Conservation (phyloP, 1,284 basidiomycete species). For the Austropuccinia psidii region DNA sequence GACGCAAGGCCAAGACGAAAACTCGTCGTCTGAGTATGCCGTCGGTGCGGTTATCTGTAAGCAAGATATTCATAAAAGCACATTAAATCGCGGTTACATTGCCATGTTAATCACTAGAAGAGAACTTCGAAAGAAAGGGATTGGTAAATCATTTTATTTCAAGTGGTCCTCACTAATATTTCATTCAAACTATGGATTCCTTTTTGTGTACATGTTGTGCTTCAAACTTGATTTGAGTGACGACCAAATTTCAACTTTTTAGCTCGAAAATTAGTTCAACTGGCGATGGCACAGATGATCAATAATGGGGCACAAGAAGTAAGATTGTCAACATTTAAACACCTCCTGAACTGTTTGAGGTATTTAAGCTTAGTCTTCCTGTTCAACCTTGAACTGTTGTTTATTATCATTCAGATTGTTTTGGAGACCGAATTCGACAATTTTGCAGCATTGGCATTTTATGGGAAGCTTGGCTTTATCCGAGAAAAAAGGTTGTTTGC, state of each 20-base stretch:
- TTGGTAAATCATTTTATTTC: conserved; percentile 59
- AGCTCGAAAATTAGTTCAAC: conserved; percentile 70
- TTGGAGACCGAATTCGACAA: conserved; percentile 98
- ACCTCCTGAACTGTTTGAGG: not conserved
- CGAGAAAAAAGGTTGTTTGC: conserved; percentile 87
- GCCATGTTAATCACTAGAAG: conserved; percentile 89
- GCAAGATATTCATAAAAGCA: conserved; percentile 68
- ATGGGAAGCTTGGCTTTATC: conserved; percentile 86
- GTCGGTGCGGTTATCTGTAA: conserved; percentile 94
- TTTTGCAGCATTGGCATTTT: conserved; percentile 70
- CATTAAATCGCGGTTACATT: conserved; percentile 82
- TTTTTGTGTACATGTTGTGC: not conserved
- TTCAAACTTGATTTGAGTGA: not conserved
- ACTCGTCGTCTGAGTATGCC: conserved; percentile 50
- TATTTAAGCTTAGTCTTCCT: not conserved
- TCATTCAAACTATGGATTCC: conserved; percentile 22
- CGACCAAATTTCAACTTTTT: too few relatives aligned
- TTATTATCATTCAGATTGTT: conserved; percentile 60
- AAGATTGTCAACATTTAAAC: conserved; percentile 39
- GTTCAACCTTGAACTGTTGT: conserved; percentile 4
- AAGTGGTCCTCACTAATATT: conserved; percentile 47
- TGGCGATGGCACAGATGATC: conserved; percentile 73
- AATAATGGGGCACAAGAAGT: conserved; percentile 73
- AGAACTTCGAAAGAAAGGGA: conserved; percentile 72
- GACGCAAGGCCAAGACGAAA: conserved; percentile 37